Base-by-base conservation (phyloP, 2,329 filamentous ascomycete species). In the Xylaria sp. region DNA sequence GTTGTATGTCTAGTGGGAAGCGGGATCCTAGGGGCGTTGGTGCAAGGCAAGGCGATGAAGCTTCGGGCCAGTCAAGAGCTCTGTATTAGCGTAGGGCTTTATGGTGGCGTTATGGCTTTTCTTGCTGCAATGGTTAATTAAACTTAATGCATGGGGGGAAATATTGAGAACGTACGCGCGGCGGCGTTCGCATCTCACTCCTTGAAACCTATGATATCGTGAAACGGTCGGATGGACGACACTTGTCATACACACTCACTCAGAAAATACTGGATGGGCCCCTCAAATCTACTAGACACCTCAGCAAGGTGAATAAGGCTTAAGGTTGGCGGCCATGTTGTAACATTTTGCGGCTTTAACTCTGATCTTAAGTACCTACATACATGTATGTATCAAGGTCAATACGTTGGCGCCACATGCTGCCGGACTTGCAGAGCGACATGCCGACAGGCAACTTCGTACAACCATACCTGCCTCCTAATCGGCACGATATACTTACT, bases 1-100 rank as follows among this genome's bases (percentile, higher is more conserved):
- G 84, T 91, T 2, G 85, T 89, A 1, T 74, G 85, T 3, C 80
- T 90, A 0, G 84, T 88, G 0, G 85, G 83, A 0, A 78, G 83
- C 0, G 83, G 85, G 1, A 82, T 86, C 7, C 66, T 78, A 0
- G 76, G 74, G 65, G 77, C 77, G 0, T 77, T 79, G 55, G 61
- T 78, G 18, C 72, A 78, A 51, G 74, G 74, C 6, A 66, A 70
- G 1, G 72, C 76, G 1, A 66, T 77, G 13, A 69, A 63, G 6
- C 65, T 75, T 4, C 66, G 67, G 7, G 72, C 70, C 23, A 72
- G 67, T 20, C 69, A 48, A 61, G 74, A 76, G 23, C 64, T 74
- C 4, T 68, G 79, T 10, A 39, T 80, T 7, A 80, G 76, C 50
- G 73, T 74, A 1, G 78, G 76, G 0, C 70, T 80, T 8, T 83